Evolutionary conservation across 2,329 filamentous ascomycete genomes (phyloP), one percentile per base, ranked within the genome.

Genomic region (Xylariaceae sp.): DNA sequence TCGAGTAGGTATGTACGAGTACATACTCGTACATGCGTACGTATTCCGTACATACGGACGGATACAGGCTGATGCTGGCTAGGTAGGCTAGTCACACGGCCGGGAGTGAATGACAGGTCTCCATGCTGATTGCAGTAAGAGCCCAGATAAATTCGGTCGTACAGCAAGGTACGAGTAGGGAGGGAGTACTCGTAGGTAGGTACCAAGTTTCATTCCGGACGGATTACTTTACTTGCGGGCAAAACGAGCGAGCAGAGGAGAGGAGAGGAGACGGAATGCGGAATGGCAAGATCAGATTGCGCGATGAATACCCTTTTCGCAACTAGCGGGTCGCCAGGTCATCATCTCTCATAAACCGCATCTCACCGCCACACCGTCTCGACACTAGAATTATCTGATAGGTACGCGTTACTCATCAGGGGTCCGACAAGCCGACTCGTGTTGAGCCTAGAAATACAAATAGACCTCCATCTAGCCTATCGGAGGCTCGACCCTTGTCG

Each of bases 341-440:
- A 59, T 62, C 51, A 44, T 18, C 37, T 42, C 42, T 45, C 42
- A 45, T 45, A 45, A 45, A 52, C 51, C 53, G 60, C 54, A 61
- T 42, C 54, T 64, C 62, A 64, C 62, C 62, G 62, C 62, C 56
- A 60, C 60, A 60, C 59, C 52, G 55, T 52, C 57, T 60, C 55
- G 1, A 35, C 49, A 51, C 49, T 56, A 50, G 59, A 53, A 58
- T 45, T 55, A n/a, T 57, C 50, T 51, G 30, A 3, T 18, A 34
- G 15, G 15, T 51, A 15, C 49, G 45, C 51, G 52, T 61, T 56
- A 55, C 45, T 59, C 59, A 59, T 57, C 59, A 62, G 53, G 57
- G 59, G 59, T 60, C 59, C 55, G 53, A 56, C 59, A 52, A 58
- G 60, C 39, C 53, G 57, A 57, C 30, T 58, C 57, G 59, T 53